Conservation (phyloP, 768 basidiomycete species). For the Tylopilus sp. region DNA sequence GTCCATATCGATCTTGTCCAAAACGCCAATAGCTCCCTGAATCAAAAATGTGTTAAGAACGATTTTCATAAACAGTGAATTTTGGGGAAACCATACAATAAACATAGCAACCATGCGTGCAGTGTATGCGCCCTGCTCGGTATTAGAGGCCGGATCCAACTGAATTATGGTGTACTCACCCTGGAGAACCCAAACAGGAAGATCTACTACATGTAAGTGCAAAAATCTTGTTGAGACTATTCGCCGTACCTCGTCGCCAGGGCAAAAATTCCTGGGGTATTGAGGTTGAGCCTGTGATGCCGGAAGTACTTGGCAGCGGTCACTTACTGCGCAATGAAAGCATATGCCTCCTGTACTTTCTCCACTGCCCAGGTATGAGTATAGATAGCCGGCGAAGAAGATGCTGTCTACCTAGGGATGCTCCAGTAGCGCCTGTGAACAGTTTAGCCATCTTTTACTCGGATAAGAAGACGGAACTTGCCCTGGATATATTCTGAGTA, state of each 20-base stretch:
- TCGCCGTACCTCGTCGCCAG: slow-evolving; percentile 62
- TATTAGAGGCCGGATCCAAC: slow-evolving; percentile 3
- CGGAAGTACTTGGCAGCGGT: neutral
- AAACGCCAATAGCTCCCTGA: slow-evolving; percentile 68
- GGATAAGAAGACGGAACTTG: slow-evolving; percentile 18
- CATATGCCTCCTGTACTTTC: slow-evolving; percentile 76
- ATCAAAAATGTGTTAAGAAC: neutral
- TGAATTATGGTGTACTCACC: slow-evolving; percentile 33
- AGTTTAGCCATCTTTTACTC: slow-evolving; percentile 6
- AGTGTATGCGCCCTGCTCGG: slow-evolving; percentile 65
- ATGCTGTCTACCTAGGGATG: slow-evolving; percentile 46
- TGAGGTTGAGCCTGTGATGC: neutral
- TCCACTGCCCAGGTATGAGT: slow-evolving; percentile 41
- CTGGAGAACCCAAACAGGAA: slow-evolving; percentile 78
- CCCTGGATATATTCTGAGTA: slow-evolving; percentile 63
- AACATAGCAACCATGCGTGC: slow-evolving; percentile 71
- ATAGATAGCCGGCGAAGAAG: neutral
- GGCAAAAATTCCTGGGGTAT: slow-evolving; percentile 55
- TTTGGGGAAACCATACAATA: slow-evolving; percentile 20
- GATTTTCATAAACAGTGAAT: neutral
- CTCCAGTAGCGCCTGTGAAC: slow-evolving; percentile 57
- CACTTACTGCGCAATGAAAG: slow-evolving; percentile 75
- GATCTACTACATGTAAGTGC: slow-evolving; percentile 42
- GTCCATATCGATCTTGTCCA: slow-evolving; percentile 71
- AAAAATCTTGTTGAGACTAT: neutral